A percentile compares a stretch with the other conserved stretches of the same genome.
phyloP scores from a whole-genome alignment of 768 basidiomycete genomes.

The Boletus eberwhitei region DNA sequence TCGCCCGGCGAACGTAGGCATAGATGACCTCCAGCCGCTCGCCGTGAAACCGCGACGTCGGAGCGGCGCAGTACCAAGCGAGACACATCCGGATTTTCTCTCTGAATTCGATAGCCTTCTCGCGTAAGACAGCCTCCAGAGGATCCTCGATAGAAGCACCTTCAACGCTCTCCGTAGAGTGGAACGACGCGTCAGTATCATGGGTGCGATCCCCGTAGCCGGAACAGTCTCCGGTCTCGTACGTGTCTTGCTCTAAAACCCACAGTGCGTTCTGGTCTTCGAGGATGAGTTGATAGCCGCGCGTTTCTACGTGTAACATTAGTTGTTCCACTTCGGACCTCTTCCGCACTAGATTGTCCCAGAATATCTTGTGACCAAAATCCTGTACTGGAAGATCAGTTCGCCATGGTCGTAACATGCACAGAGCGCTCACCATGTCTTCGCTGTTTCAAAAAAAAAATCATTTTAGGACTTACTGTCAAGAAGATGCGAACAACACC shows the following conservation, averaged over 20 bases:
- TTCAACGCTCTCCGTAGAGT: slow-evolving; percentile 4
- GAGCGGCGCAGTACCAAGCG: slow-evolving; percentile 33
- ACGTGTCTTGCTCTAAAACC: slow-evolving; percentile 30
- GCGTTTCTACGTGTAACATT: slow-evolving; percentile 31
- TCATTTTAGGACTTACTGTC: not conserved
- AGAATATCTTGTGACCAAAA: slow-evolving; percentile 39
- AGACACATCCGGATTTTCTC: slow-evolving; percentile 34
- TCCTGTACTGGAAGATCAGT: slow-evolving; percentile 25
- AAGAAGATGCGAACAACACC: slow-evolving; percentile 2
- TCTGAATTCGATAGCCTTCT: slow-evolving; percentile 30
- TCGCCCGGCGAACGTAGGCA: slow-evolving; percentile 36
- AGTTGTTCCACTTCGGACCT: slow-evolving; percentile 30
- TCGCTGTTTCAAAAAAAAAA: slow-evolving; percentile 15
- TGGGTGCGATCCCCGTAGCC: slow-evolving; percentile 12
- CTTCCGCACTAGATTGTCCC: slow-evolving; percentile 33
- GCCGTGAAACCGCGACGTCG: slow-evolving; percentile 28
- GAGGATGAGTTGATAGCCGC: slow-evolving; percentile 36
- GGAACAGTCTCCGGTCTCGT: slow-evolving; percentile 22
- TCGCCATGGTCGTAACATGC: not conserved
- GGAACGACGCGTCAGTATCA: slow-evolving; percentile 3
- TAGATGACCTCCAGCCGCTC: slow-evolving; percentile 35
- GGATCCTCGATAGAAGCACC: slow-evolving; percentile 25
- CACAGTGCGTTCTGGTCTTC: slow-evolving; percentile 34
- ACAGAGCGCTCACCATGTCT: slow-evolving; percentile 19
- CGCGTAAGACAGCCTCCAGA: slow-evolving; percentile 33